Conservation (phyloP, 2,329 filamentous ascomycete species). For the Cytospora schulzeri region DNA sequence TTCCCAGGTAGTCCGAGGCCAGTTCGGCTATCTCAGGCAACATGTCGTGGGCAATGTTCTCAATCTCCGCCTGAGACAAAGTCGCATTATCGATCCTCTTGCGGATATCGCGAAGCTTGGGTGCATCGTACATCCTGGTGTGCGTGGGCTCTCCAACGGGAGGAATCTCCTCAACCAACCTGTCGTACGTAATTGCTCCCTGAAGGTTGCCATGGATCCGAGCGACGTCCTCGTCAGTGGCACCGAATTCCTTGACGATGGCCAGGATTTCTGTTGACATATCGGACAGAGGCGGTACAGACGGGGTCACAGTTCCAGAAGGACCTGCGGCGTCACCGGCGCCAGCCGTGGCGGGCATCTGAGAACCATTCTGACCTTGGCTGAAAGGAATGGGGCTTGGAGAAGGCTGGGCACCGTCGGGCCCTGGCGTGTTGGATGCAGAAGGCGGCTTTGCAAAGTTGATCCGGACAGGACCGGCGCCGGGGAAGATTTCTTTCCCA, state of each 20-base stretch:
- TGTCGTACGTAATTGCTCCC: conserved; percentile 72
- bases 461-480: conserved; percentile 90
- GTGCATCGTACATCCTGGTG: conserved; percentile 87
- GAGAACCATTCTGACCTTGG: conserved; percentile 53
- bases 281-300: conserved; percentile 72
- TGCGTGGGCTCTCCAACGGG: conserved; percentile 85
- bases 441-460: conserved; percentile 97
- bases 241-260: conserved; percentile 88
- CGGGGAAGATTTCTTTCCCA: conserved; percentile 97
- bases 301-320: conserved; percentile 53
- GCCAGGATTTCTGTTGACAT: conserved; percentile 80
- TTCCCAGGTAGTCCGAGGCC: conserved; percentile 93
- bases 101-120: conserved; percentile 90
- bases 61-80: conserved; percentile 82
- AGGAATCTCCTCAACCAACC: conserved; percentile 83
- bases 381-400: conserved; percentile 86
- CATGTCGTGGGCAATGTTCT: conserved; percentile 91
- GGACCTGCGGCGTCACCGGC: conserved; percentile 34
- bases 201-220: conserved; percentile 76
- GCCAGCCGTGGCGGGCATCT: conserved; percentile 46
- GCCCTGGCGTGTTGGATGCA: conserved; percentile 83
- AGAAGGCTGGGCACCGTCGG: conserved; percentile 84
- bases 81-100: conserved; percentile 97
- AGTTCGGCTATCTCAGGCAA: conserved; percentile 94
- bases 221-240: conserved; percentile 73